Conservation (phyloP, 306 rosid genomes). For the Styphnolobium japonicum region DNA sequence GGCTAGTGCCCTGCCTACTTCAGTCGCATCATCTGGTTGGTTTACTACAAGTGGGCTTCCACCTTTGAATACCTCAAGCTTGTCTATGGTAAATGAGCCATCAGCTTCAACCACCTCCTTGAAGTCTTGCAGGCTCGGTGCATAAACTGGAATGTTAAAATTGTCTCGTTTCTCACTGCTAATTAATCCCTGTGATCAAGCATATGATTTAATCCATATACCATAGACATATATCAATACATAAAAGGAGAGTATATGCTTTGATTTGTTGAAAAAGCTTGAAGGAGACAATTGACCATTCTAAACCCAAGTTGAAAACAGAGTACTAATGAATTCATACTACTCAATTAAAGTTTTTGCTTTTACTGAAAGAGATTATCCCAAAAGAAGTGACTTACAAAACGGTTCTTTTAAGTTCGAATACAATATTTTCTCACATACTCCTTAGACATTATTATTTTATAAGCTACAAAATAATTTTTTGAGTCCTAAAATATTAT, state of each 20-base stretch:
- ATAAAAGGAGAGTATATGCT: neutral
- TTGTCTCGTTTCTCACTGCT: slow-evolving; percentile 68
- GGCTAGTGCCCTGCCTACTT: slow-evolving; percentile 75
- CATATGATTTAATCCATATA: neutral
- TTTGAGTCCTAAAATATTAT: too few species aligned
- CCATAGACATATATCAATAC: neutral
- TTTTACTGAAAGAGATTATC: neutral
- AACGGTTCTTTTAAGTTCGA: neutral
- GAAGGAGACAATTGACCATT: slow-evolving; percentile 9
- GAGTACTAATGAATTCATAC: neutral
- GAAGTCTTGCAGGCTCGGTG: slow-evolving; percentile 84
- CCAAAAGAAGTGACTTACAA: neutral
- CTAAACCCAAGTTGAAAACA: neutral
- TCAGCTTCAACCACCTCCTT: slow-evolving; percentile 83
- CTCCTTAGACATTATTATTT: neutral
- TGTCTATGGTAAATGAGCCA: slow-evolving; percentile 79
- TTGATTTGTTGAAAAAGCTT: slow-evolving; percentile 6
- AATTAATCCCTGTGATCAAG: slow-evolving; percentile 58
- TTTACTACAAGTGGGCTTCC: slow-evolving; percentile 93
- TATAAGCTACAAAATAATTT: neutral
- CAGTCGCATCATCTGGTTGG: slow-evolving; percentile 61
- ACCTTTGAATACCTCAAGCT: slow-evolving; percentile 88
- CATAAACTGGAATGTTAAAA: slow-evolving; percentile 88
- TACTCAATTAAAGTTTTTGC: neutral
- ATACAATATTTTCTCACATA: neutral